Percentiles rank a stretch among this genome's conserved stretches.
Evolutionary conservation across 176 grass and related monocot species (phyloP).

Genomic region (Alloteropsis semialata): DNA sequence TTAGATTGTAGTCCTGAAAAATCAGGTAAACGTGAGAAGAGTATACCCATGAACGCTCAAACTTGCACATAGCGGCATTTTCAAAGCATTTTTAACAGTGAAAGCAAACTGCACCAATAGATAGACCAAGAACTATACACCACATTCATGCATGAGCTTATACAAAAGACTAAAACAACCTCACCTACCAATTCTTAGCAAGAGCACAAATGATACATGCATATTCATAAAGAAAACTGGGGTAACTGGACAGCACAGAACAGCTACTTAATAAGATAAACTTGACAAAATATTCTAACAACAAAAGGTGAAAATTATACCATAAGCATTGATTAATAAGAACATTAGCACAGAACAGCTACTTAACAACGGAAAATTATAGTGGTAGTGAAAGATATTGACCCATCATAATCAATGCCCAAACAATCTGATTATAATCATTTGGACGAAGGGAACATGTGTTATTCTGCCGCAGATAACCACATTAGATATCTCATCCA

Average conservation of each 20-base stretch:
- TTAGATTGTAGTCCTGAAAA: conserved; percentile 79
- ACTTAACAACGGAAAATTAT: background rate
- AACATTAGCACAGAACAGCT: background rate
- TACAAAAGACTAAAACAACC: conserved; percentile 19
- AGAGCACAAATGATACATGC: background rate
- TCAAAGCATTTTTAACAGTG: conserved; percentile 7
- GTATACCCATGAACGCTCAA: background rate
- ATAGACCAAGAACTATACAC: background rate
- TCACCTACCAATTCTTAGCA: background rate
- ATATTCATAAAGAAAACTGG: background rate
- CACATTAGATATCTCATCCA: conserved; percentile 13
- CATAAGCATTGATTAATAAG: conserved; percentile 2
- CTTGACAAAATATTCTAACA: background rate
- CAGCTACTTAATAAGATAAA: background rate
- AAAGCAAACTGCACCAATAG: conserved; percentile 11
- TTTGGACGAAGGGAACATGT: too few relatives aligned
- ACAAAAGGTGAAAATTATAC: background rate
- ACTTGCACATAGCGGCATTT: background rate
- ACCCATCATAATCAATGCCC: background rate
- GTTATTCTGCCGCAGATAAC: background rate
- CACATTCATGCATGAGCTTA: conserved; percentile 1
- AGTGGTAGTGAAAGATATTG: background rate
- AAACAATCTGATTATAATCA: conserved; percentile 17
- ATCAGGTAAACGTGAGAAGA: background rate
- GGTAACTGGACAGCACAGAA: too few relatives aligned